Base-by-base conservation (phyloP, 108 stramenopile species). In the Poteriospumella lacustris region DNA sequence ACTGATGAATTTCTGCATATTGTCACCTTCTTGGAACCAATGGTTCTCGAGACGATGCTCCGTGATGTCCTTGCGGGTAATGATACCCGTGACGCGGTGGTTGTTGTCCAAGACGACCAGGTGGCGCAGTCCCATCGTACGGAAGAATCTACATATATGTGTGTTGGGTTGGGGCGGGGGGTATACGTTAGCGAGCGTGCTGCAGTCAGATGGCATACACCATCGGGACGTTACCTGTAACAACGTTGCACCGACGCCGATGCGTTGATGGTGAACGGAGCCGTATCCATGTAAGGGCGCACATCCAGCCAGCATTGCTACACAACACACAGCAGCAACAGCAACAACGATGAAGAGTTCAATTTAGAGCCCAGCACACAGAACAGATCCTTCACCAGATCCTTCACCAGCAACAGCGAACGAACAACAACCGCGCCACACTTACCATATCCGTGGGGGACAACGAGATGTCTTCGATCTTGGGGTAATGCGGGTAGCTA, bases 281-380 rank as follows among this genome's bases (percentile, higher is more conserved):
- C 70, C 5, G 70, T 73, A 42, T 73, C 70, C 70, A 73, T 73
- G 41, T 73, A 73, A 3, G 70, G 70, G 26, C 70, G 3, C 40
- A 73, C 19, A 56, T 73, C 70, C 31, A 73, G 31, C 9, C 3
- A 73, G 29, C 43, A 56, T 28, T 73, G 26, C 70, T 73, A 56
- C 42, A 34, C 5, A 34, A 5, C n/a, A n/a, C n/a, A n/a, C n/a
- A n/a, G n/a, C n/a, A n/a, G n/a, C n/a, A n/a, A n/a, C n/a, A n/a
- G n/a, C n/a, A n/a, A n/a, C n/a, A n/a, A n/a, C n/a, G n/a, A n/a
- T n/a, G n/a, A n/a, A n/a, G n/a, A n/a, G n/a, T n/a, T n/a, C n/a
- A n/a, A n/a, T n/a, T n/a, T n/a, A n/a, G n/a, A n/a, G n/a, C n/a
- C n/a, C n/a, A n/a, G n/a, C n/a, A n/a, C n/a, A n/a, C n/a, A n/a